Conservation (phyloP, 2,329 filamentous ascomycete species). For the Dactylellina parvicollis region DNA sequence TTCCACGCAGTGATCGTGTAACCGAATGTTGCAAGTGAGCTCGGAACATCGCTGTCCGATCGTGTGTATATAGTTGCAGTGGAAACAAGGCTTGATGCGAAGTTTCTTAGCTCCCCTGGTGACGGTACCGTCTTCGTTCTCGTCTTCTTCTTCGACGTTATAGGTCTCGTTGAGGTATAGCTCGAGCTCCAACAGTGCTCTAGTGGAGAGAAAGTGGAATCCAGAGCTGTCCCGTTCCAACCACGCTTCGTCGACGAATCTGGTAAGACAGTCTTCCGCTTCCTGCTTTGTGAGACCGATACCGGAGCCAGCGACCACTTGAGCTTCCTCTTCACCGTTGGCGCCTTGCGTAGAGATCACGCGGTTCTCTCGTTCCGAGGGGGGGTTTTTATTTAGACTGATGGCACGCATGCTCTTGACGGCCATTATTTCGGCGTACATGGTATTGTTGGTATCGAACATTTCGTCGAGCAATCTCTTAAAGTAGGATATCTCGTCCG, state of each 20-base stretch:
- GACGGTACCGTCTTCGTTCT: slow-evolving; percentile 65
- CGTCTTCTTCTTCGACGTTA: slow-evolving; percentile 74
- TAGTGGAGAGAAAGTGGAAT: slow-evolving; percentile 79
- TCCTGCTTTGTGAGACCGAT: slow-evolving; percentile 77
- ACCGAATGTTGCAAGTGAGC: slow-evolving; percentile 72
- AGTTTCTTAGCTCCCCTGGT: slow-evolving; percentile 59
- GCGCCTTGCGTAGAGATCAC: slow-evolving; percentile 55
- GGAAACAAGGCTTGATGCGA: slow-evolving; percentile 85
- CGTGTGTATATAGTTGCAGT: slow-evolving; percentile 89
- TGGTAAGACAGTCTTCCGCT: slow-evolving; percentile 76
- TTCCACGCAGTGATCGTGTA: slow-evolving; percentile 80
- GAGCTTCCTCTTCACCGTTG: slow-evolving; percentile 60
- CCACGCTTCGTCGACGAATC: slow-evolving; percentile 82
- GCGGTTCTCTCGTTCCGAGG: slow-evolving; percentile 59
- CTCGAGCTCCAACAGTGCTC: slow-evolving; percentile 84
- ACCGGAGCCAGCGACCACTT: slow-evolving; percentile 58
- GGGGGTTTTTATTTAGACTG: slow-evolving; percentile 68
- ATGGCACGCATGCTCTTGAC: slow-evolving; percentile 81
- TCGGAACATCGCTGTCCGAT: slow-evolving; percentile 78
- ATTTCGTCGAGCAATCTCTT: slow-evolving; percentile 88
- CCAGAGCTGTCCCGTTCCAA: slow-evolving; percentile 73
- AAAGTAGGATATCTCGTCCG: slow-evolving; percentile 89
- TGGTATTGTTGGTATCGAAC: slow-evolving; percentile 88
- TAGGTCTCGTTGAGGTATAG: slow-evolving; percentile 88
- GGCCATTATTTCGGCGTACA: slow-evolving; percentile 82